A percentile compares a stretch with the other conserved stretches of the same genome.
These are phyloP conservation scores for Gleditsia sinensis DNA, from an alignment of 306 rosid species.

Conservation along the genomic window DNA sequence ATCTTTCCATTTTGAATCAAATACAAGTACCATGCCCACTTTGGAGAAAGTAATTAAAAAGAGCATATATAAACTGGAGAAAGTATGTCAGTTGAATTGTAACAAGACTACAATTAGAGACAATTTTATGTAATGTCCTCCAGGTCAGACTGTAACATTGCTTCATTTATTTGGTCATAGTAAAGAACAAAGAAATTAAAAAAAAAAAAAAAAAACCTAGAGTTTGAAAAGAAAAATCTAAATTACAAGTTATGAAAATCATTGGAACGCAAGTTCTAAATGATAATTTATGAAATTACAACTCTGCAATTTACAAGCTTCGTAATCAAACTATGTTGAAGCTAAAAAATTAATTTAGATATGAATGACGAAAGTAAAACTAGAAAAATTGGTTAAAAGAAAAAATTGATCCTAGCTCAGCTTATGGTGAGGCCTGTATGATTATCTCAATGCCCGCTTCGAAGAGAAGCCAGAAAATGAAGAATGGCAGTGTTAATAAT, in stretches of 20 bases:
- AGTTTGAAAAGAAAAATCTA: conserved; percentile 31
- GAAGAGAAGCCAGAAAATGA: conserved; percentile 39
- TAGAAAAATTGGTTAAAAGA: conserved; percentile 31
- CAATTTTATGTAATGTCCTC: conserved; percentile 12
- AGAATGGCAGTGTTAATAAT: conserved; percentile 26
- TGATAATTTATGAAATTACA: conserved; percentile 49
- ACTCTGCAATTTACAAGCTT: conserved; percentile 69
- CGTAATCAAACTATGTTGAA: conserved; percentile 50
- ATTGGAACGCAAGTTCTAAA: conserved; percentile 28
- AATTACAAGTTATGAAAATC: conserved; percentile 23
- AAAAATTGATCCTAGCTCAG: conserved; percentile 43
- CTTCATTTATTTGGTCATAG: conserved; percentile 24
- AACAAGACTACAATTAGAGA: neutral
- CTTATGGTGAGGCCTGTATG: conserved; percentile 43
- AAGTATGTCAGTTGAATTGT: neutral
- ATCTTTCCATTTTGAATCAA: neutral
- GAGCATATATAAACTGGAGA: neutral
- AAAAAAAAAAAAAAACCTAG: conserved; percentile 31
- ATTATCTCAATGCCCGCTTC: conserved; percentile 37
- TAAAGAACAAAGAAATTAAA: conserved; percentile 20
- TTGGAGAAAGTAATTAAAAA: neutral
- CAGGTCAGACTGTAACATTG: conserved; percentile 3
- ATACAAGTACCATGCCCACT: neutral
- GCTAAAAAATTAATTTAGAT: conserved; percentile 55
- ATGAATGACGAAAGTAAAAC: conserved; percentile 44